A percentile compares a stretch with the other conserved stretches of the same genome.
Evolutionary conservation across 2,329 filamentous ascomycete genomes (phyloP).

Genomic region (Aphanoascus verrucosus): DNA sequence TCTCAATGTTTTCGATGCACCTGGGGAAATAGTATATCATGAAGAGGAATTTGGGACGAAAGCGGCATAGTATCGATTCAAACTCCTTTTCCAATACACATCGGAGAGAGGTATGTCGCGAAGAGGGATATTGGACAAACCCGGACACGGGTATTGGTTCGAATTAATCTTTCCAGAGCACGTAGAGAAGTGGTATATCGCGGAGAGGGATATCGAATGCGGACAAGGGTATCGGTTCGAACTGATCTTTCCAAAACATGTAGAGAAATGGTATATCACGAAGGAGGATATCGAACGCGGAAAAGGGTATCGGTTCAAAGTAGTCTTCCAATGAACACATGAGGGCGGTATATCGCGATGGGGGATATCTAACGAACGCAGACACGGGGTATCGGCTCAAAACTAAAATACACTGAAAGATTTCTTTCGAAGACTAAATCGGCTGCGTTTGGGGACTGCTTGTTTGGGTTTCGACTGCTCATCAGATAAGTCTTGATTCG

Average conservation of each 20-base stretch:
- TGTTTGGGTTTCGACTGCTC: not conserved
- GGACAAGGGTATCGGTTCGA: not conserved
- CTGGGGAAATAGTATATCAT: not conserved
- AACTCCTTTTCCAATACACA: too few relatives aligned
- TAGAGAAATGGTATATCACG: not conserved
- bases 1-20: too few relatives aligned
- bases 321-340: too few relatives aligned
- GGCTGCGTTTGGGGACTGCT: slow-evolving; percentile 26
- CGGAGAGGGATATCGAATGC: not conserved
- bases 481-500: not conserved
- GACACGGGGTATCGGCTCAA: slow-evolving; percentile 15
- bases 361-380: slow-evolving; percentile 2
- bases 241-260: not conserved
- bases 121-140: not conserved
- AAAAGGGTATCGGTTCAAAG: too few relatives aligned
- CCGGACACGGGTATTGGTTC: slow-evolving; percentile 5
- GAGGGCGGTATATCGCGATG: not conserved
- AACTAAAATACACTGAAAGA: slow-evolving; percentile 32
- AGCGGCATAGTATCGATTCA: slow-evolving; percentile 15
- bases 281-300: too few relatives aligned
- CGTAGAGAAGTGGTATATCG: not conserved
- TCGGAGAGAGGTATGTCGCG: not conserved
- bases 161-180: not conserved
- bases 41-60: not conserved
- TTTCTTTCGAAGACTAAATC: slow-evolving; percentile 37